Percentiles rank a stretch among this genome's conserved stretches.
Evolutionary conservation across 2,329 filamentous ascomycete species (phyloP).

Genomic region (Chalaropsis thielavioides): DNA sequence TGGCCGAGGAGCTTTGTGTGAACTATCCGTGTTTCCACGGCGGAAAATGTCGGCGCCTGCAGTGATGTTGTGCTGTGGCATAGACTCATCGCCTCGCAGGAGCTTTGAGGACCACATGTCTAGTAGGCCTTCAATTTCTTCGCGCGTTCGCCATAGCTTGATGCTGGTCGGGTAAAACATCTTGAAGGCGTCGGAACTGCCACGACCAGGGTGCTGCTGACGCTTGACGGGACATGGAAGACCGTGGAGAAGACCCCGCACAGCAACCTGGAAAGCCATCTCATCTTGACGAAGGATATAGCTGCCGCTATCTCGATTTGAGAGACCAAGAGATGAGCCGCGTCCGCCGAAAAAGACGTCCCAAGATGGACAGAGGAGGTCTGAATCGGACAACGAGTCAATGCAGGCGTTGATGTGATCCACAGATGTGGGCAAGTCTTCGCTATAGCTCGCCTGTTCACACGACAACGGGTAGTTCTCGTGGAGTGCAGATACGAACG

Average conservation of each 20-base stretch:
- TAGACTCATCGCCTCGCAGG: constrained; percentile 38
- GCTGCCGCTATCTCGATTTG: constrained; percentile 42
- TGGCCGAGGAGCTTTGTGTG: constrained; percentile 20
- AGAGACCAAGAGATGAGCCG: constrained; percentile 27
- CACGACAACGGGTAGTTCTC: constrained; percentile 90
- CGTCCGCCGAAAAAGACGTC: constrained; percentile 50
- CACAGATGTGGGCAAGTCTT: constrained; percentile 39
- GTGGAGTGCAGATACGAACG: constrained; percentile 78
- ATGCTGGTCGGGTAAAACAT: constrained; percentile 87
- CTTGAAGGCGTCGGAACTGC: constrained; percentile 49
- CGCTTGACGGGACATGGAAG: constrained; percentile 75
- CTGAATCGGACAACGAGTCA: constrained; percentile 72
- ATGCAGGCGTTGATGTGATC: constrained; percentile 77
- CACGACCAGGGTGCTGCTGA: constrained; percentile 15
- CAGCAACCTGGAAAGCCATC: constrained; percentile 81
- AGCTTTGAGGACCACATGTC: constrained; percentile 52
- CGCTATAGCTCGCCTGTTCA: constrained; percentile 33
- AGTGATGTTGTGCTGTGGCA: constrained; percentile 27
- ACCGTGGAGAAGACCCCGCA: constrained; percentile 71
- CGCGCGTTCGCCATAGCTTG: constrained; percentile 67
- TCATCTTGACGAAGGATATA: constrained; percentile 83
- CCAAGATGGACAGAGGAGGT: constrained; percentile 64
- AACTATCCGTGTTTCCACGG: constrained; percentile 25
- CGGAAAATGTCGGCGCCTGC: constrained; percentile 37
- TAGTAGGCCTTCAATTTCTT: constrained; percentile 64